These are phyloP conservation scores for Phytopythium kandeliae DNA, from an alignment of 352 stramenopile species.

Conservation along the genomic window DNA sequence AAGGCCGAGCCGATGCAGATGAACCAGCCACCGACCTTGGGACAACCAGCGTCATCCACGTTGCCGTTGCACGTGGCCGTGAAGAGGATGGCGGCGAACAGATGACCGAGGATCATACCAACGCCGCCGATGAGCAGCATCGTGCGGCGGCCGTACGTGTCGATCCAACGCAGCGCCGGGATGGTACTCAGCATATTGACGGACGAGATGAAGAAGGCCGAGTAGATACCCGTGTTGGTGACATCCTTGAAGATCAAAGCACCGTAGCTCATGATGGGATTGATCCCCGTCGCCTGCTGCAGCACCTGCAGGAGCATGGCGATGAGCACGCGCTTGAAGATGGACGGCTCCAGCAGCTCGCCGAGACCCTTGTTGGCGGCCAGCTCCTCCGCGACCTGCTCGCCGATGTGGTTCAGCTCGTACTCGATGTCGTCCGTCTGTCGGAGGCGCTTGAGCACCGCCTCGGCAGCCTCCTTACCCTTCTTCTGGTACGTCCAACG, in stretches of 20 bases:
- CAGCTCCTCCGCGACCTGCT: constrained; percentile 33
- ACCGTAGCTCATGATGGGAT: constrained; percentile 39
- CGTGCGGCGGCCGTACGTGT: constrained; percentile 31
- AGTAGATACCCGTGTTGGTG: constrained; percentile 29
- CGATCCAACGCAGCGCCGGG: constrained; percentile 37
- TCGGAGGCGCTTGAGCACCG: constrained; percentile 34
- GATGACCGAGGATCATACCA: constrained; percentile 39
- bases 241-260: constrained; percentile 49
- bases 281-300: constrained; percentile 43
- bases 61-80: constrained; percentile 31
- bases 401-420: constrained; percentile 39
- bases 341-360: constrained; percentile 39
- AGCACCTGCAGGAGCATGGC: constrained; percentile 42
- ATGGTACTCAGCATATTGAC: constrained; percentile 49
- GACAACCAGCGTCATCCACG: constrained; percentile 23
- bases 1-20: constrained; percentile 36
- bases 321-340: constrained; percentile 36
- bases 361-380: constrained; percentile 17
- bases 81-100: constrained; percentile 33
- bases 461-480: constrained; percentile 30
- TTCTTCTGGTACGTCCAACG: constrained; percentile 35
- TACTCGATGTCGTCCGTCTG: constrained; percentile 24
- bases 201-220: constrained; percentile 38
- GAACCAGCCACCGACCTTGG: constrained; percentile 27
- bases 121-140: constrained; percentile 33